phyloP scores from a whole-genome alignment of 75 land plant species.

The Picea sitchensis region DNA sequence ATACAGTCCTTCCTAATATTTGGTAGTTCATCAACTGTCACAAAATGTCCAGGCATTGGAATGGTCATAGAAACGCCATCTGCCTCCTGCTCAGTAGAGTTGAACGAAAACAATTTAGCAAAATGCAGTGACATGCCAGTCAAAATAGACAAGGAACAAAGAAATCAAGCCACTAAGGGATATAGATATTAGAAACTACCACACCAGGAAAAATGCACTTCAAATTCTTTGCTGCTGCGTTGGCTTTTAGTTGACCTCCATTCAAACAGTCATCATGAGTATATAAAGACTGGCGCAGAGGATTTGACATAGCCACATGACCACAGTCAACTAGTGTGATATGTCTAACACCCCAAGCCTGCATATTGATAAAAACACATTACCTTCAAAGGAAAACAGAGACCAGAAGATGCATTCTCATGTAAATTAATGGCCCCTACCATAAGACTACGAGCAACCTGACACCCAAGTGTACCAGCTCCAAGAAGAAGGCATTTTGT shows the following conservation, averaged over 20 bases:
- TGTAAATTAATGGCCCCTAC: slow-evolving; percentile 32
- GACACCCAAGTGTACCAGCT: slow-evolving; percentile 99
- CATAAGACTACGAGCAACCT: slow-evolving; percentile 95
- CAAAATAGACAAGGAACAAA: slow-evolving; percentile 1
- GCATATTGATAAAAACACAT: neutral
- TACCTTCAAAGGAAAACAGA: neutral
- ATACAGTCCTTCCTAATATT: slow-evolving; percentile 61
- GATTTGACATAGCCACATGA: slow-evolving; percentile 93
- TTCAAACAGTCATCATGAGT: slow-evolving; percentile 80
- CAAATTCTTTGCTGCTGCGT: slow-evolving; percentile 78
- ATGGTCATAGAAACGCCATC: slow-evolving; percentile 71
- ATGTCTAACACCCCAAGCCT: slow-evolving; percentile 98
- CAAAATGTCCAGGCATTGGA: slow-evolving; percentile 98
- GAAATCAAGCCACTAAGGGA: slow-evolving; percentile 4
- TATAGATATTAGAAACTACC: slow-evolving; percentile 52
- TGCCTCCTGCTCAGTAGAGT: slow-evolving; percentile 61
- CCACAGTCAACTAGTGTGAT: slow-evolving; percentile 92
- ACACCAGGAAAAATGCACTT: slow-evolving; percentile 88
- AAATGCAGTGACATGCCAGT: neutral
- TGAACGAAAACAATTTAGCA: neutral
- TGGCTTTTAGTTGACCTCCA: slow-evolving; percentile 86
- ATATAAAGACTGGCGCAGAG: slow-evolving; percentile 88
- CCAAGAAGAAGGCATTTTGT: slow-evolving; percentile 93
- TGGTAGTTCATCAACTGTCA: slow-evolving; percentile 38
- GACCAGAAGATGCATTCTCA: neutral